These are phyloP conservation scores for Prunus salicina DNA, from an alignment of 306 rosid genomes.

Conservation along the genomic window DNA sequence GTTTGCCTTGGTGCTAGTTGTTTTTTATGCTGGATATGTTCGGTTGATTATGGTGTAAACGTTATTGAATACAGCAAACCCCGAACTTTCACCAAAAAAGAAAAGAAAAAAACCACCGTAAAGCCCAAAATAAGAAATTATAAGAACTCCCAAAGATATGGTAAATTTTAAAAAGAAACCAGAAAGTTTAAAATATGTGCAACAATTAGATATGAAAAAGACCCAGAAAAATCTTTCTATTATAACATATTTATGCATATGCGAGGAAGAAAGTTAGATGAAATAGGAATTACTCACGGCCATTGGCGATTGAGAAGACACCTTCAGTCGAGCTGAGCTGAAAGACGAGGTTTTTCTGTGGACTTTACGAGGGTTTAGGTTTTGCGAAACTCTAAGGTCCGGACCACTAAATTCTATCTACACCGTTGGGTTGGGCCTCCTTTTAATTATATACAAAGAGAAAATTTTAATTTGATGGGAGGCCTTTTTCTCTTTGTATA, in stretches of 20 bases:
- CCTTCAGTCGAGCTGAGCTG: constrained; percentile 1
- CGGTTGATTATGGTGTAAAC: too few relatives aligned
- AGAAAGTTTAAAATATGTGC: neutral
- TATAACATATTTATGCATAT: too few relatives aligned
- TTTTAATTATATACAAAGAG: too few relatives aligned
- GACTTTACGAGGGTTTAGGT: neutral
- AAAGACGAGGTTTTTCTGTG: neutral
- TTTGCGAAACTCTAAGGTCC: too few relatives aligned
- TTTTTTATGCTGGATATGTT: too few relatives aligned
- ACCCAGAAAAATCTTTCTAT: neutral
- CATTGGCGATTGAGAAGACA: neutral
- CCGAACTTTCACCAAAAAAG: neutral
- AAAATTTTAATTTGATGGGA: too few relatives aligned
- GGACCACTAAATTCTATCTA: too few relatives aligned
- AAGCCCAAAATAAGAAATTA: neutral
- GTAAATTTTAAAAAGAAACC: neutral
- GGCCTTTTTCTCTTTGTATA: too few relatives aligned
- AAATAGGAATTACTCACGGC: constrained; percentile 4
- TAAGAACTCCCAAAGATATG: neutral
- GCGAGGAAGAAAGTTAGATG: neutral
- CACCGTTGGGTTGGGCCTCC: too few relatives aligned
- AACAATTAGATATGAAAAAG: neutral
- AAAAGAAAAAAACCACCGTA: too few relatives aligned
- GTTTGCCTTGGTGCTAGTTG: too few relatives aligned
- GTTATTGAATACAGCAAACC: neutral